Conservation (phyloP, 768 basidiomycete genomes). For the Tephrocybe rancida region DNA sequence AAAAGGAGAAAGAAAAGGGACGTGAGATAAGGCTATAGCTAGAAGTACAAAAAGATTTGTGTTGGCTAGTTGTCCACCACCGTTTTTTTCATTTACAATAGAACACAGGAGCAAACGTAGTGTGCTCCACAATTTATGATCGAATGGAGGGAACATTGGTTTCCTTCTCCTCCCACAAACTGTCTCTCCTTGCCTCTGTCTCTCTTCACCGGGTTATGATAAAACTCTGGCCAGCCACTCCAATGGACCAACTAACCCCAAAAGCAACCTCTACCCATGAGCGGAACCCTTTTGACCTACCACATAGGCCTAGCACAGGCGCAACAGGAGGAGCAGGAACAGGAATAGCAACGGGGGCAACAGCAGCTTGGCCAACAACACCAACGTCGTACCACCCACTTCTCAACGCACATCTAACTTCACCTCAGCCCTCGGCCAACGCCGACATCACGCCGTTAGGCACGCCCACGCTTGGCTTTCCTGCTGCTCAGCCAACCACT, state of each 20-base stretch:
- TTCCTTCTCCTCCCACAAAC: conserved; percentile 8
- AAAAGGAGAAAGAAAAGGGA: conserved; percentile 6
- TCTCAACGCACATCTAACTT: conserved; percentile 27
- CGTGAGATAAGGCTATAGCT: conserved; percentile 1
- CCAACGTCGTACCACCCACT: conserved; percentile 41
- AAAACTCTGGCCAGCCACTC: conserved; percentile 63
- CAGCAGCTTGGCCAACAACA: conserved; percentile 25
- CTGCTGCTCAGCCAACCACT: conserved; percentile 56
- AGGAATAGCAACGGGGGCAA: too few relatives aligned
- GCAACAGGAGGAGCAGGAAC: background rate
- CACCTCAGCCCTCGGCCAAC: conserved; percentile 39
- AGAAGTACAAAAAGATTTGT: background rate
- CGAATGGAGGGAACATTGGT: conserved; percentile 15
- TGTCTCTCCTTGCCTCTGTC: conserved; percentile 19
- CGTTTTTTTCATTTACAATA: background rate
- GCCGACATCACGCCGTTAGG: conserved; percentile 43
- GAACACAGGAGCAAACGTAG: background rate
- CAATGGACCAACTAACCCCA: conserved; percentile 64
- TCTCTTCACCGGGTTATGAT: conserved; percentile 50
- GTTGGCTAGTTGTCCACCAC: background rate
- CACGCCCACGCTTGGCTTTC: conserved; percentile 50
- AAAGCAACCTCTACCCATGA: conserved; percentile 42
- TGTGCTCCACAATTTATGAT: conserved; percentile 17
- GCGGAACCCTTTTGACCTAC: conserved; percentile 65
- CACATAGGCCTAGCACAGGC: background rate